Evolutionary conservation across 2,329 filamentous ascomycete genomes (phyloP).

Genomic region (Lasiodiplodia gonubiensis): DNA sequence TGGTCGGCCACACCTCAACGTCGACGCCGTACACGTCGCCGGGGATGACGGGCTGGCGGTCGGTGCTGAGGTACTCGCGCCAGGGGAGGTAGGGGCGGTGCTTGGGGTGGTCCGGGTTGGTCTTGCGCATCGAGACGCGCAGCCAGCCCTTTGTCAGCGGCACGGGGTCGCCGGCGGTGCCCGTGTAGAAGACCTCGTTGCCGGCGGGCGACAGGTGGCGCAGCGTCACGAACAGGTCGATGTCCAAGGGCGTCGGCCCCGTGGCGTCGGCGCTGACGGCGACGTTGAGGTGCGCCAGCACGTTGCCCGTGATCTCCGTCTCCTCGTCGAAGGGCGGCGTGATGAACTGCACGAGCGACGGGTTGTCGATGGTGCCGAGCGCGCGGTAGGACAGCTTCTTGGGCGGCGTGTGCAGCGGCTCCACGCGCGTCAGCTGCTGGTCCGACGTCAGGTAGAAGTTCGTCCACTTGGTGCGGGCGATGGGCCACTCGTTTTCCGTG

Average conservation of each 20-base stretch:
- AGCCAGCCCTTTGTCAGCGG: slow-evolving; percentile 71
- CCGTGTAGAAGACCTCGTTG: slow-evolving; percentile 67
- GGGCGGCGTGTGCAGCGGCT: slow-evolving; percentile 36
- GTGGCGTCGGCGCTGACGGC: slow-evolving; percentile 55
- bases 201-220: slow-evolving; percentile 62
- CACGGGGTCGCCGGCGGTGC: slow-evolving; percentile 67
- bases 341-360: slow-evolving; percentile 63
- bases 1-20: slow-evolving; percentile 69
- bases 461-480: slow-evolving; percentile 68
- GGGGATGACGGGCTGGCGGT: slow-evolving; percentile 60
- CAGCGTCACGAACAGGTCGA: slow-evolving; percentile 68
- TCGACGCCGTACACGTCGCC: slow-evolving; percentile 65
- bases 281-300: slow-evolving; percentile 68
- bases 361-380: slow-evolving; percentile 62
- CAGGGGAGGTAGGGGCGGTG: slow-evolving; percentile 62
- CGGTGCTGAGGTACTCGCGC: slow-evolving; percentile 63
- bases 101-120: slow-evolving; percentile 57
- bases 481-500: slow-evolving; percentile 69
- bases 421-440: slow-evolving; percentile 46
- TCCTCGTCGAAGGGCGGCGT: slow-evolving; percentile 65
- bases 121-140: slow-evolving; percentile 62
- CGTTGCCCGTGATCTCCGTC: slow-evolving; percentile 72
- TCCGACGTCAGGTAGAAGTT: slow-evolving; percentile 64
- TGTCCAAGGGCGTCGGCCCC: slow-evolving; percentile 56
- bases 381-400: slow-evolving; percentile 63